A percentile compares a stretch with the other conserved stretches of the same genome.
Conservation (phyloP, 192 early-diverging fungal species). For the Linnemannia hyalina region DNA sequence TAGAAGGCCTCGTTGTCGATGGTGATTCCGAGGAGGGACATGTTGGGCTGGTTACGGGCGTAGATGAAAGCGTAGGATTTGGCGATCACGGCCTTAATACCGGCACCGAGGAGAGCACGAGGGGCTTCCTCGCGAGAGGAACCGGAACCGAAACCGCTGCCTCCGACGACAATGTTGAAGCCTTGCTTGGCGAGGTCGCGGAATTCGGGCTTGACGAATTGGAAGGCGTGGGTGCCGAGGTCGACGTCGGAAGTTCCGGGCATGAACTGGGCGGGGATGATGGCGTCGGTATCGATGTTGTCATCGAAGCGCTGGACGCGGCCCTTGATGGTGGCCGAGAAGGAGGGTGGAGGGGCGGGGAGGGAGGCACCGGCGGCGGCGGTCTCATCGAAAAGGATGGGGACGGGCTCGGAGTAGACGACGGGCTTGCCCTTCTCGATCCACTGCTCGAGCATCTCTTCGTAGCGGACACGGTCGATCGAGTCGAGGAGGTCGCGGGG, state of each 20-base stretch:
- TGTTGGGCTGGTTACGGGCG: constrained; percentile 86
- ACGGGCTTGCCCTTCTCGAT: constrained; percentile 72
- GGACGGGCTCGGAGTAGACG: constrained; percentile 75
- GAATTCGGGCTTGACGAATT: constrained; percentile 83
- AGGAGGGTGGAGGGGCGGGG: constrained; percentile 47
- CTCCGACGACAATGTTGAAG: constrained; percentile 78
- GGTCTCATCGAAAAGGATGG: constrained; percentile 60
- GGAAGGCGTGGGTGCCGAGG: constrained; percentile 78
- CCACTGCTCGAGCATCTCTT: constrained; percentile 76
- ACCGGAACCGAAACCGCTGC: constrained; percentile 80
- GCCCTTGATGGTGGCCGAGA: constrained; percentile 66
- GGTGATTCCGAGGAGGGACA: constrained; percentile 83
- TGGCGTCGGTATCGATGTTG: constrained; percentile 84
- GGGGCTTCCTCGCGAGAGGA: constrained; percentile 86
- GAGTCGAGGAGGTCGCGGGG: constrained; percentile 75
- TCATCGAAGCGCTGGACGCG: constrained; percentile 82
- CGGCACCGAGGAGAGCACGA: constrained; percentile 76
- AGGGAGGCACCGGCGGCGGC: constrained; percentile 3
- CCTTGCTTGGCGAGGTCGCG: constrained; percentile 73
- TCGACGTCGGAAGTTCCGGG: constrained; percentile 77
- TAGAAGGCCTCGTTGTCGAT: constrained; percentile 84
- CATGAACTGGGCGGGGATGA: constrained; percentile 86
- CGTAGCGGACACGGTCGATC: constrained; percentile 73
- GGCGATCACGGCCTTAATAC: constrained; percentile 83
- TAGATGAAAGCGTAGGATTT: constrained; percentile 89